Conservation (phyloP, 345 rosid species). For the Corchorus capsularis region DNA sequence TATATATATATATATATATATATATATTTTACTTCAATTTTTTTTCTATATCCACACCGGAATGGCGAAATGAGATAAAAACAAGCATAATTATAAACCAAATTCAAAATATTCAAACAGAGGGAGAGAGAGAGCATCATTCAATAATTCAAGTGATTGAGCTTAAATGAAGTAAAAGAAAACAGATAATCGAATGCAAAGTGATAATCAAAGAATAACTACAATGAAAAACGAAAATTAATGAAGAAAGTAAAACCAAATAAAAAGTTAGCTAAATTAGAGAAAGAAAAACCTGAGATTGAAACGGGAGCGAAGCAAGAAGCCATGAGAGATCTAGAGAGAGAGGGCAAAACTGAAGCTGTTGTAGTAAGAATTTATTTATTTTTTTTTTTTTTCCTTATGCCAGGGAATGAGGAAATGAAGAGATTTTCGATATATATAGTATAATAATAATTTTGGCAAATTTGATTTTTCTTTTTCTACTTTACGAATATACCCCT, state of each 20-base stretch:
- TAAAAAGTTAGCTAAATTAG: no score
- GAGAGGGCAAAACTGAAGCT: background rate
- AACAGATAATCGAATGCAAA: background rate
- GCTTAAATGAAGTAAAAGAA: background rate
- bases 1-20: no score
- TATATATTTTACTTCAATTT: no score
- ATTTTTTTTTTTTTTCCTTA: background rate
- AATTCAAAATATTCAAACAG: no score
- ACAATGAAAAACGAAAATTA: background rate
- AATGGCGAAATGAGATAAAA: no score
- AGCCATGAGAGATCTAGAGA: conserved; percentile 12
- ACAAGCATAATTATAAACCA: no score
- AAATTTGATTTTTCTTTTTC: background rate
- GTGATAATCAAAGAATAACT: background rate
- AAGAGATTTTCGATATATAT: background rate
- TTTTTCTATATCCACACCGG: no score
- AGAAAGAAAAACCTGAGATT: background rate
- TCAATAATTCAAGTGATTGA: background rate
- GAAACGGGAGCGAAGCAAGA: conserved; percentile 15
- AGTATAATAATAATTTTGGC: background rate
- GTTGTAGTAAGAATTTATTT: background rate
- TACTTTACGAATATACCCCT: background rate
- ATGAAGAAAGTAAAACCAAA: background rate
- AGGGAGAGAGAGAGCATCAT: no score
- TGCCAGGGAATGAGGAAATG: background rate